Evolutionary conservation across 306 rosid genomes (phyloP).

Genomic region (Dryas alaskensis): DNA sequence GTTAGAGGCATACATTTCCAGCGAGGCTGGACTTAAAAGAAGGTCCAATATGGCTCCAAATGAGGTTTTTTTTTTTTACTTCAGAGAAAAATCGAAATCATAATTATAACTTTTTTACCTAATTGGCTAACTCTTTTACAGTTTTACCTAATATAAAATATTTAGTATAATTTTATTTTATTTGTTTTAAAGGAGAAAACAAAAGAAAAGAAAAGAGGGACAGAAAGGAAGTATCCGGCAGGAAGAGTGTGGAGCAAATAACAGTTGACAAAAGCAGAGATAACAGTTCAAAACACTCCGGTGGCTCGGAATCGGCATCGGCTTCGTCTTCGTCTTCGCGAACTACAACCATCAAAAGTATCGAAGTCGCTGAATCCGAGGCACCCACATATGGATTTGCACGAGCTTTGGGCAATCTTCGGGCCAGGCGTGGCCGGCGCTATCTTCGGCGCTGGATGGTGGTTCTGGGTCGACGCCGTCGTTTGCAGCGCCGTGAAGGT

Average conservation of each 20-base stretch:
- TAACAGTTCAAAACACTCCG: not conserved
- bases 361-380: not conserved
- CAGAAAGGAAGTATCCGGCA: not conserved
- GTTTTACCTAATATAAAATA: no score
- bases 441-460: slow-evolving; percentile 92
- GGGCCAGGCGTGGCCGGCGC: slow-evolving; percentile 96
- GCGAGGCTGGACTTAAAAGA: no score
- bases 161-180: no score
- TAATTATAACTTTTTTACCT: no score
- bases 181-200: not conserved
- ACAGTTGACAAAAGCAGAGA: not conserved
- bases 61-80: no score
- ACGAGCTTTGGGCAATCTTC: slow-evolving; percentile 89
- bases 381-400: slow-evolving; percentile 55
- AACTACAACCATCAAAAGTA: not conserved
- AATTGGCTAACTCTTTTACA: no score
- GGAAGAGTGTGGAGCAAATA: not conserved
- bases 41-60: no score
- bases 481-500: slow-evolving; percentile 81
- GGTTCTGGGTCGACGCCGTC: slow-evolving; percentile 99
- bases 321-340: not conserved
- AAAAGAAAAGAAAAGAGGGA: not conserved
- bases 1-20: no score
- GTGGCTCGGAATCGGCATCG: not conserved
- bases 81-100: no score